A percentile compares a stretch with the other conserved stretches of the same genome.
phyloP scores from a whole-genome alignment of 768 basidiomycete species.

The Floccularia luteovirens region DNA sequence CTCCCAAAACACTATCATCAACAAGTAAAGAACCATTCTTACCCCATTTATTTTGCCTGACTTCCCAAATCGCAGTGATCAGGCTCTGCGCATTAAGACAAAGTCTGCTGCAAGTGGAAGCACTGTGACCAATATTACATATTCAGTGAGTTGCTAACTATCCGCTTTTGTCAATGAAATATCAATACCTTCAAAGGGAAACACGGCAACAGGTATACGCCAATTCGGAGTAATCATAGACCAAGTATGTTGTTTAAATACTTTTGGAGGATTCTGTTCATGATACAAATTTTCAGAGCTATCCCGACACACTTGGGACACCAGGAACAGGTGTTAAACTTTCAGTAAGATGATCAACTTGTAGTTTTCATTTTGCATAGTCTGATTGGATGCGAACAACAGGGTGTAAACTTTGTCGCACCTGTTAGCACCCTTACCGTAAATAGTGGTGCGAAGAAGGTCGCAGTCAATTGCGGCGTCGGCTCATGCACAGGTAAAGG shows the following conservation, averaged over 20 bases:
- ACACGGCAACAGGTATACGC: conserved; percentile 40
- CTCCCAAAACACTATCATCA: conserved; percentile 41
- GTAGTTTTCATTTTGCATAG: too few species aligned
- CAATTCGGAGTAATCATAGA: conserved; percentile 54
- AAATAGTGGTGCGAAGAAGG: conserved; percentile 28
- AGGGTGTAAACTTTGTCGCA: conserved; percentile 43
- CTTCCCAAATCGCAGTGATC: conserved; percentile 22
- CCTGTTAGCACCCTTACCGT: conserved; percentile 35
- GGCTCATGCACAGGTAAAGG: conserved; percentile 40
- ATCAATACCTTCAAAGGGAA: conserved; percentile 25
- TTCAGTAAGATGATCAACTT: conserved; percentile 31
- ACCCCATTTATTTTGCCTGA: too few species aligned
- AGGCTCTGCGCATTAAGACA: conserved; percentile 60
- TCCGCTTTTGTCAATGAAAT: conserved; percentile 2
- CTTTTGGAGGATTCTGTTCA: neutral
- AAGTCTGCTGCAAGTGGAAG: conserved; percentile 33
- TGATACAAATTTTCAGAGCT: conserved; percentile 31
- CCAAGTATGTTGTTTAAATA: conserved; percentile 26
- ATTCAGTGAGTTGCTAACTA: conserved; percentile 24
- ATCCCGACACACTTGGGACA: conserved; percentile 41
- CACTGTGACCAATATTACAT: conserved; percentile 41
- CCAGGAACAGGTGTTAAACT: conserved; percentile 52
- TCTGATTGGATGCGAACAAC: neutral
- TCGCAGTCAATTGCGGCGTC: conserved; percentile 50
- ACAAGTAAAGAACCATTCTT: conserved; percentile 31